Evolutionary conservation across 352 stramenopile genomes (phyloP).

Genomic region (Nothophytophthora sp.): DNA sequence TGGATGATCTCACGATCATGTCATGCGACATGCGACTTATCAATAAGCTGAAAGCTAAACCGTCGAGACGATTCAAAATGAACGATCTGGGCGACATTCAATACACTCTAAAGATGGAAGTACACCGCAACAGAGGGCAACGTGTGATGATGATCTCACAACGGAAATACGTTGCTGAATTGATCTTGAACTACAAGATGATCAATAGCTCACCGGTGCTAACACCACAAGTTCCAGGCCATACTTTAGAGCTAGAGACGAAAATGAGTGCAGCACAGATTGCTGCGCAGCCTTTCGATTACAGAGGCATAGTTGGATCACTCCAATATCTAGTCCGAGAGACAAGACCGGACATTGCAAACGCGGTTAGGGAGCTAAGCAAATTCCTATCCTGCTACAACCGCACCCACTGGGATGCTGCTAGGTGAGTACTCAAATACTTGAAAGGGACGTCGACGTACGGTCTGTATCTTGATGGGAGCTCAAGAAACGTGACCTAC

Average conservation of each 20-base stretch:
- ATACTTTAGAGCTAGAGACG: slow-evolving; percentile 10
- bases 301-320: slow-evolving; percentile 17
- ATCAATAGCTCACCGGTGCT: slow-evolving; percentile 3
- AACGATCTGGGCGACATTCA: slow-evolving; percentile 5
- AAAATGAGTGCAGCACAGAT: slow-evolving; percentile 17
- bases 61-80: slow-evolving; percentile 20
- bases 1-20: slow-evolving; percentile 18
- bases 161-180: not conserved
- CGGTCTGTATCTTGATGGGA: slow-evolving; percentile 4
- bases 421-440: slow-evolving; percentile 21
- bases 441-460: slow-evolving; percentile 17
- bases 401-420: slow-evolving; percentile 21
- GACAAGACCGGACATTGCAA: slow-evolving; percentile 28
- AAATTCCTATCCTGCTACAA: slow-evolving; percentile 33
- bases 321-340: slow-evolving; percentile 29
- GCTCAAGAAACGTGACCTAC: too few relatives aligned
- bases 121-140: not conserved
- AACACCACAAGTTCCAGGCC: slow-evolving; percentile 12
- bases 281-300: slow-evolving; percentile 13
- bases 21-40: slow-evolving; percentile 6
- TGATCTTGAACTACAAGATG: slow-evolving; percentile 7
- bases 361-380: slow-evolving; percentile 27
- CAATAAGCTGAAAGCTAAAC: slow-evolving; percentile 13
- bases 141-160: slow-evolving; percentile 3
- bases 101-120: slow-evolving; percentile 13